Percentiles rank a stretch among this genome's conserved stretches.
These are phyloP conservation scores for Acacia confusa DNA, from an alignment of 306 rosid species.

Conservation along the genomic window DNA sequence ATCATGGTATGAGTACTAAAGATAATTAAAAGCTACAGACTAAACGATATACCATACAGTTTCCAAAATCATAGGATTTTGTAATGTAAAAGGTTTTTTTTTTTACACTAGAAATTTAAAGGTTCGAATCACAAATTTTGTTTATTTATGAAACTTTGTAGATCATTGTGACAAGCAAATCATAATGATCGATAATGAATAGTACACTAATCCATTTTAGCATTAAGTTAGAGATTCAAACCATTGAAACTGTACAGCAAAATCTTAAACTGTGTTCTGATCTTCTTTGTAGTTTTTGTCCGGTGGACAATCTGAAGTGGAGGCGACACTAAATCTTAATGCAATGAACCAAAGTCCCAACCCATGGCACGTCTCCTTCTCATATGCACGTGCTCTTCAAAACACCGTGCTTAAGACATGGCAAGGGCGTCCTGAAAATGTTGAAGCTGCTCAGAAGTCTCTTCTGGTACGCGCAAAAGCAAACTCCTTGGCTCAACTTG, in stretches of 20 bases:
- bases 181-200: slow-evolving; percentile 9
- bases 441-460: slow-evolving; percentile 77
- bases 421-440: slow-evolving; percentile 85
- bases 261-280: slow-evolving; percentile 20
- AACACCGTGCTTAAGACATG: slow-evolving; percentile 92
- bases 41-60: background rate
- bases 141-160: background rate
- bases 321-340: slow-evolving; percentile 87
- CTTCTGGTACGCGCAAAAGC: slow-evolving; percentile 95
- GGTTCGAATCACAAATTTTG: background rate
- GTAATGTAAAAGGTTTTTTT: background rate
- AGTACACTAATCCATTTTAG: background rate
- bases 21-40: background rate
- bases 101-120: background rate
- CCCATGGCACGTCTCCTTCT: slow-evolving; percentile 99
- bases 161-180: slow-evolving; percentile 1
- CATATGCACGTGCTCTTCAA: slow-evolving; percentile 95
- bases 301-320: slow-evolving; percentile 95
- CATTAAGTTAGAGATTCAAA: background rate
- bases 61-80: background rate
- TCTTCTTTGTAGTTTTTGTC: slow-evolving; percentile 73
- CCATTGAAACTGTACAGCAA: slow-evolving; percentile 2
- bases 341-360: slow-evolving; percentile 99
- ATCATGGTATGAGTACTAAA: slow-evolving; percentile 68
- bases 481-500: slow-evolving; percentile 94